These are phyloP conservation scores for Claviceps pazoutovae DNA, from an alignment of 2,329 filamentous ascomycete genomes.

Conservation along the genomic window DNA sequence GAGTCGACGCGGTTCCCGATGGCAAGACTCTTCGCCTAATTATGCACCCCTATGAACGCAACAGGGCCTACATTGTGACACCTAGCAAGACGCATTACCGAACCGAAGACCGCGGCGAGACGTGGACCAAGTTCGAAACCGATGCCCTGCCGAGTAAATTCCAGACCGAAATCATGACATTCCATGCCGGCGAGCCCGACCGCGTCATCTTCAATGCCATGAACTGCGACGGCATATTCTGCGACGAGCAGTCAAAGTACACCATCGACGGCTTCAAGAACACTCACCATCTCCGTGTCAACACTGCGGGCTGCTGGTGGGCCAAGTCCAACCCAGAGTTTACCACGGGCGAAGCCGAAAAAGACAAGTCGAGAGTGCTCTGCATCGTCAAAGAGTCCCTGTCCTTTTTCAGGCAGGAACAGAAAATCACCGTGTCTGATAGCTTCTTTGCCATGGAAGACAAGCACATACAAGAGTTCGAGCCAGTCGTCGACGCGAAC, in stretches of 20 bases:
- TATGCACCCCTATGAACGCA: slow-evolving; percentile 65
- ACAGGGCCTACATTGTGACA: slow-evolving; percentile 70
- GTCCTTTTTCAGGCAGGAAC: slow-evolving; percentile 57
- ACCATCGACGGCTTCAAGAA: slow-evolving; percentile 76
- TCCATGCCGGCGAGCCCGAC: slow-evolving; percentile 71
- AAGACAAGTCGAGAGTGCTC: slow-evolving; percentile 57
- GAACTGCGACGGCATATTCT: slow-evolving; percentile 50
- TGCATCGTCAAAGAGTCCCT: slow-evolving; percentile 67
- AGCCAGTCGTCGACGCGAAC: slow-evolving; percentile 62
- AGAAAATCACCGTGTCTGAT: slow-evolving; percentile 68
- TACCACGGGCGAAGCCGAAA: slow-evolving; percentile 48
- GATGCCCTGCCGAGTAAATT: slow-evolving; percentile 41
- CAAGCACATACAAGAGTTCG: slow-evolving; percentile 45
- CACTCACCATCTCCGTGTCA: slow-evolving; percentile 49
- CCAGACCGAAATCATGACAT: slow-evolving; percentile 43
- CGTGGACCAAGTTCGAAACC: slow-evolving; percentile 63
- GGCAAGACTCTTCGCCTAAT: slow-evolving; percentile 48
- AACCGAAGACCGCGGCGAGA: slow-evolving; percentile 69
- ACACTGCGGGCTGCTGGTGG: slow-evolving; percentile 73
- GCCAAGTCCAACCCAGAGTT: slow-evolving; percentile 67
- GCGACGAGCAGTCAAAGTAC: slow-evolving; percentile 52
- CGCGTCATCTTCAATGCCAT: slow-evolving; percentile 76
- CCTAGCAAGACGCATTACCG: slow-evolving; percentile 59
- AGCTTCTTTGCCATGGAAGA: slow-evolving; percentile 54
- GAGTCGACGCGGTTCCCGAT: slow-evolving; percentile 48